phyloP scores from a whole-genome alignment of 2,329 filamentous ascomycete species.

The Colletotrichum brevisporum region DNA sequence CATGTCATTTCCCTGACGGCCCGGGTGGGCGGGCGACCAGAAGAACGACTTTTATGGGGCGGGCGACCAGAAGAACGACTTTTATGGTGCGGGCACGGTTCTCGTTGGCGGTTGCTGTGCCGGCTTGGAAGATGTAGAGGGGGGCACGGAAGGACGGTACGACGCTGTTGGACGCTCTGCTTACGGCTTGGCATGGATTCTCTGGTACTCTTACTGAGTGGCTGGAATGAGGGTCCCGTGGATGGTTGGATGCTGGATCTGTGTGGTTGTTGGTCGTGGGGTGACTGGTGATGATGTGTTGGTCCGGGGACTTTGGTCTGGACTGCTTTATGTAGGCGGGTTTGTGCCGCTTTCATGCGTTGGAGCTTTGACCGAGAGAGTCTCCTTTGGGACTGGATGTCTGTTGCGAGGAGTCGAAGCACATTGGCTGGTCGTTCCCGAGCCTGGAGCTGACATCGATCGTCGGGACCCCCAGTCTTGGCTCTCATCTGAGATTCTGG shows the following conservation, averaged over 20 bases:
- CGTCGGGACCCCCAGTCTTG: not conserved
- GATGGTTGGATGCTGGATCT: no score
- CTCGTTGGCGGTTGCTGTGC: no score
- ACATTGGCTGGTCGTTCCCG: not conserved
- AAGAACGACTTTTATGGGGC: no score
- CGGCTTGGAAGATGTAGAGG: not conserved
- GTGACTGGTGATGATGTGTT: not conserved
- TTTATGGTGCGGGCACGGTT: no score
- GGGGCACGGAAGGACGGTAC: not conserved
- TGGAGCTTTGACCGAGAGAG: not conserved
- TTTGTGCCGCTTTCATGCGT: not conserved
- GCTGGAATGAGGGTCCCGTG: slow-evolving; percentile 3
- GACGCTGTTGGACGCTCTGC: not conserved
- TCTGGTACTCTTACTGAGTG: not conserved
- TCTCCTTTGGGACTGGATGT: slow-evolving; percentile 1
- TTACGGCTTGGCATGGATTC: not conserved
- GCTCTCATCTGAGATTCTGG: not conserved
- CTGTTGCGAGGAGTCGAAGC: not conserved
- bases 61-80: not conserved
- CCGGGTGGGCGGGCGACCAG: slow-evolving; percentile 1
- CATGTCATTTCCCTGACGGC: slow-evolving; percentile 8
- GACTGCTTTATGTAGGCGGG: not conserved
- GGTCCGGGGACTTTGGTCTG: not conserved
- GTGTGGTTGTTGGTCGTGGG: not conserved
- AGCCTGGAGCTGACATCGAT: not conserved